phyloP scores from a whole-genome alignment of 2,329 filamentous ascomycete genomes.

The Aspergillus hiratsukae region DNA sequence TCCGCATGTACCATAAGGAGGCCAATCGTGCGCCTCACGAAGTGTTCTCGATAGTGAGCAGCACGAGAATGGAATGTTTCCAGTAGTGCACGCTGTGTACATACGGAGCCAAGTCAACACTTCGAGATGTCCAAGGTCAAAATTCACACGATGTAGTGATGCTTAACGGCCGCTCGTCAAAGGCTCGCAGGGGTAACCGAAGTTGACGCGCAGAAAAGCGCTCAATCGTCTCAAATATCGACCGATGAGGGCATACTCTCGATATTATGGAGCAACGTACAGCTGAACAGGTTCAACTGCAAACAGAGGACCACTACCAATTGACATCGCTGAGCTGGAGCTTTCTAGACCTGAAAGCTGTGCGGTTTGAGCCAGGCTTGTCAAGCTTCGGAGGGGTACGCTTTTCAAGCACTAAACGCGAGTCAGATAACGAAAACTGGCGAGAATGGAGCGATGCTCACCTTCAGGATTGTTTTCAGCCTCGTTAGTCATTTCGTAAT shows the following conservation, averaged over 20 bases:
- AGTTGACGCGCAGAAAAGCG: background rate
- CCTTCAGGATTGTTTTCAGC: slow-evolving; percentile 71
- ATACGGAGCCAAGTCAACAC: background rate
- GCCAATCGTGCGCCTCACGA: background rate
- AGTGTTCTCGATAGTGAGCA: background rate
- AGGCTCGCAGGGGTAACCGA: background rate
- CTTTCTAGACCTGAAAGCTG: slow-evolving; percentile 78
- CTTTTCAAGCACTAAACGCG: slow-evolving; percentile 35
- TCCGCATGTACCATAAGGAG: background rate
- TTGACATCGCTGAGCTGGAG: slow-evolving; percentile 95
- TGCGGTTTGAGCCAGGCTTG: slow-evolving; percentile 60
- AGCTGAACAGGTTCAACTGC: background rate
- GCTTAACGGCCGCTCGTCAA: background rate
- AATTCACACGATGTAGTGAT: background rate
- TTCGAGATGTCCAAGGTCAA: background rate
- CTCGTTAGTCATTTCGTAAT: slow-evolving; percentile 85
- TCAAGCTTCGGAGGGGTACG: slow-evolving; percentile 42
- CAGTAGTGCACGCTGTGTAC: background rate
- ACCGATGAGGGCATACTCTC: background rate
- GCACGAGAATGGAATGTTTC: background rate
- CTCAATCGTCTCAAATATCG: background rate
- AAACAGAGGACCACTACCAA: slow-evolving; percentile 60
- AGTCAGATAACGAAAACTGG: slow-evolving; percentile 30
- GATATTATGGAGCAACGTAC: background rate
- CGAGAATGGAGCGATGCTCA: slow-evolving; percentile 47